These are phyloP conservation scores for Noccaea caerulescens DNA, from an alignment of 345 rosid genomes.

Conservation along the genomic window DNA sequence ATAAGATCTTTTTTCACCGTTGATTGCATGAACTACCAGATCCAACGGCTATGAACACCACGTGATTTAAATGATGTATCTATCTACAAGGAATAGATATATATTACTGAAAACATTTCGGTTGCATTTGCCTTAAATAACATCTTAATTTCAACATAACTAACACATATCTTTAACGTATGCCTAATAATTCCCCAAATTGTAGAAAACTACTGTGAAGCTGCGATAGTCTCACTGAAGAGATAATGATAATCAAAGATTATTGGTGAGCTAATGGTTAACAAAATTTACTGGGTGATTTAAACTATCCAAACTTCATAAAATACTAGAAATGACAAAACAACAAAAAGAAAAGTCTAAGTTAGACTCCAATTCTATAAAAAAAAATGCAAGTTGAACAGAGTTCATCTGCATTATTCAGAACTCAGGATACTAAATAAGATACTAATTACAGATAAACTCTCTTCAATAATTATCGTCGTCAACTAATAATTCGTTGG, in stretches of 20 bases:
- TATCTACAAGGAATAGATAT: background rate
- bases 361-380: background rate
- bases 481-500: slow-evolving; percentile 27
- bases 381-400: slow-evolving; percentile 9
- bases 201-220: slow-evolving; percentile 3
- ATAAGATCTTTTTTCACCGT: background rate
- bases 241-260: slow-evolving; percentile 25
- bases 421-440: background rate
- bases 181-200: slow-evolving; percentile 17
- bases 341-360: background rate
- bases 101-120: background rate
- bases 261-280: slow-evolving; percentile 27
- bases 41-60: slow-evolving; percentile 42
- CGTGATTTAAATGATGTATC: slow-evolving; percentile 30
- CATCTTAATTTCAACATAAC: background rate
- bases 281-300: slow-evolving; percentile 17
- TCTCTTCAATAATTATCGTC: slow-evolving; percentile 13
- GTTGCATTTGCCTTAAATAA: background rate
- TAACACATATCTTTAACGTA: background rate
- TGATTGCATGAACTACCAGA: slow-evolving; percentile 39
- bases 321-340: background rate
- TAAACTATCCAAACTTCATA: background rate
- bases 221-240: slow-evolving; percentile 12
- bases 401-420: slow-evolving; percentile 23
- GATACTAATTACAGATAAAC: slow-evolving; percentile 19